Percentiles rank a stretch among this genome's conserved stretches.
Conservation (phyloP, 345 rosid species). For the Camelina laxa region DNA sequence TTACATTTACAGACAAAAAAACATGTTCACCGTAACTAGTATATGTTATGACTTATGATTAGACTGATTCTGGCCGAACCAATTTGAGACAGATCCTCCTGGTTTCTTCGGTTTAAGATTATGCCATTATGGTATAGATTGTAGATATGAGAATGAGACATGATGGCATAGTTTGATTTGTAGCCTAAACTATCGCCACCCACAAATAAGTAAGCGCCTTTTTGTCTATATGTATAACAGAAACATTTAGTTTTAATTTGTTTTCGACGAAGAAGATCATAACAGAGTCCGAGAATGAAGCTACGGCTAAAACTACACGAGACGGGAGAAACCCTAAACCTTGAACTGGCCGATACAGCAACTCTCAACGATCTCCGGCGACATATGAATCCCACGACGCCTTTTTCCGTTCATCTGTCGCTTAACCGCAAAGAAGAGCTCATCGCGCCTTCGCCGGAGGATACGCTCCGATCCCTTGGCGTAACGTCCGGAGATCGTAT, state of each 20-base stretch:
- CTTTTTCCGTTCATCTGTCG: slow-evolving; percentile 58
- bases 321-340: slow-evolving; percentile 53
- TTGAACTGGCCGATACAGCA: slow-evolving; percentile 50
- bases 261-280: not conserved
- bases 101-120: too few relatives aligned
- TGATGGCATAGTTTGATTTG: too few relatives aligned
- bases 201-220: not conserved
- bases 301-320: slow-evolving; percentile 56
- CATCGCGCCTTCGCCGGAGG: slow-evolving; percentile 47
- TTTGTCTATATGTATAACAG: not conserved
- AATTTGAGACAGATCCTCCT: too few relatives aligned
- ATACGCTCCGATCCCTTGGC: slow-evolving; percentile 66
- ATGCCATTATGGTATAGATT: too few relatives aligned
- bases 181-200: not conserved
- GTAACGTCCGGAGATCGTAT: slow-evolving; percentile 71
- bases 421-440: slow-evolving; percentile 72
- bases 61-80: too few relatives aligned
- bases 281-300: not conserved
- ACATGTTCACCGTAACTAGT: too few relatives aligned
- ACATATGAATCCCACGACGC: slow-evolving; percentile 36
- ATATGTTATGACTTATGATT: too few relatives aligned
- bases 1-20: too few relatives aligned
- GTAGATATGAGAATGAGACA: too few relatives aligned
- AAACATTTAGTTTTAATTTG: not conserved
- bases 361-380: slow-evolving; percentile 52